Evolutionary conservation across 2,329 filamentous ascomycete species (phyloP), one percentile per base, ranked within the genome.

Genomic region (Aspergillus pseudoglaucus): DNA sequence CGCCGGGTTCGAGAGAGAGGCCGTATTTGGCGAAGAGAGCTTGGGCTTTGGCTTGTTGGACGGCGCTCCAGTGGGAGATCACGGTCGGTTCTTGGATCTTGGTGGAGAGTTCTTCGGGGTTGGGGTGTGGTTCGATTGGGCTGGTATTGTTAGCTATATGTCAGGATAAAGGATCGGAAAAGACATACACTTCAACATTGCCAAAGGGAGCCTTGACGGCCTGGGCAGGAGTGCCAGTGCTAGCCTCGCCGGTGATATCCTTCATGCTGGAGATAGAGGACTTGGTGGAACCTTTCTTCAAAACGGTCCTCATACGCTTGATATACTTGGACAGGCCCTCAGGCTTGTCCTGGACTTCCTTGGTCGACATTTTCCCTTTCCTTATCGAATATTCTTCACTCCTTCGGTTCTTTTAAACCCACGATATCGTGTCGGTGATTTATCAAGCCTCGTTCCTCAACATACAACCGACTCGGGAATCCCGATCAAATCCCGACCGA

Each of bases 21-120:
- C 72, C 71, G 50, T 75, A 75, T 53, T 73, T 74, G 51, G 69
- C 69, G 51, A 75, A 75, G 17, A 75, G 60, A 30, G 62, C 64
- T 45, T 69, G 69, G 18, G 72, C 68, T 53, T 67, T 72, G 39
- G 69, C 68, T 54, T 72, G 68, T 47, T 72, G 72, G 23, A 69
- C 55, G 23, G 60, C 53, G 47, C 64, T 64, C 61, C 66, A 71
- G 48, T 66, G 58, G 45, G 59, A 50, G 32, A 62, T 50, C 40
- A 58, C 51, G 40, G 54, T 56, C 25, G 59, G 54, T 30, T 56
- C 47, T 12, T 30, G 25, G 25, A 30, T 30, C 25, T 30, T 30
- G 25, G 25, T 30, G 25, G 45, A 42, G 53, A 41, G 10, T 30
- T 30, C 25, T 30, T 12, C 25, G 25, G 25, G 25, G 25, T 30